phyloP scores from a whole-genome alignment of 331 rosid genomes.

The Telfairia occidentalis region DNA sequence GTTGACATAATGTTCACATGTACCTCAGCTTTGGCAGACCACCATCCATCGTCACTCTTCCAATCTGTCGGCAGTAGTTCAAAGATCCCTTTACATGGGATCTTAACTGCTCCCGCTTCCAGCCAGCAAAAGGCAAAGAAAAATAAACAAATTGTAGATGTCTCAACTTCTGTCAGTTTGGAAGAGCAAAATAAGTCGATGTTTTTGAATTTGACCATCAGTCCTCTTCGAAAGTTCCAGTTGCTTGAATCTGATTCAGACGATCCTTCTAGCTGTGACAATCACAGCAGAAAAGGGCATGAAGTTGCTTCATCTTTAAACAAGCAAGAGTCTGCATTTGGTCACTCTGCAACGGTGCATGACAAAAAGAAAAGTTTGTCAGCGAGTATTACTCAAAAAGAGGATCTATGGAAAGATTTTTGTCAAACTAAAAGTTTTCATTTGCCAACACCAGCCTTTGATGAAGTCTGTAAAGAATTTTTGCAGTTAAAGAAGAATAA shows the following conservation, averaged over 20 bases:
- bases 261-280: constrained; percentile 27
- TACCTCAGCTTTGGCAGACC: constrained; percentile 10
- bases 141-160: constrained; percentile 30
- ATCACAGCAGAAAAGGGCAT: constrained; percentile 14
- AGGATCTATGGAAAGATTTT: constrained; percentile 60
- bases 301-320: constrained; percentile 16
- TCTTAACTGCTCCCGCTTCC: constrained; percentile 26
- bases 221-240: constrained; percentile 81
- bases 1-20: neutral
- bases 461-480: constrained; percentile 65
- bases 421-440: constrained; percentile 34
- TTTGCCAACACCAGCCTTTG: constrained; percentile 65
- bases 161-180: constrained; percentile 24
- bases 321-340: constrained; percentile 10
- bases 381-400: constrained; percentile 12
- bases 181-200: constrained; percentile 26
- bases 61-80: constrained; percentile 54
- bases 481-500: constrained; percentile 26
- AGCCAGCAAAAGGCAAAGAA: constrained; percentile 25
- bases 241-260: constrained; percentile 72
- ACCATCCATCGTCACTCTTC: constrained; percentile 21
- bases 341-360: constrained; percentile 9
- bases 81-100: constrained; percentile 53
- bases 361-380: constrained; percentile 20
- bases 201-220: constrained; percentile 46